A percentile compares a stretch with the other conserved stretches of the same genome.
Evolutionary conservation across 768 basidiomycete species (phyloP).

Genomic region (Suillus weaverae): DNA sequence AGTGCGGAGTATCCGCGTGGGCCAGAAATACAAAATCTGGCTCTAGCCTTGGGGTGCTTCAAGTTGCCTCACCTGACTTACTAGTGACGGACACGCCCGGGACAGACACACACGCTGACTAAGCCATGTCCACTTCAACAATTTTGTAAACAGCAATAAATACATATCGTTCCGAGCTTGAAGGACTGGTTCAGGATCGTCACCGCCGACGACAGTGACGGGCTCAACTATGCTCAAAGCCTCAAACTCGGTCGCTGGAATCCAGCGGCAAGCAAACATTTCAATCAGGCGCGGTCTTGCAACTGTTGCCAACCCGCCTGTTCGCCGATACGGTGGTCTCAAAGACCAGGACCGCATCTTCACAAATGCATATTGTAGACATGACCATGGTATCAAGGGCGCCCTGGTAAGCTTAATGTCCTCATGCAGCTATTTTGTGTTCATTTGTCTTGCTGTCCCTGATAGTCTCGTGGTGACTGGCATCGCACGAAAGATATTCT

Average conservation of each 20-base stretch:
- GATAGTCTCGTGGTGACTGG: slow-evolving; percentile 93
- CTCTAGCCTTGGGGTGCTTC: too few species aligned
- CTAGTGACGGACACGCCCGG: neutral
- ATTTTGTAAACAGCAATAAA: slow-evolving; percentile 4
- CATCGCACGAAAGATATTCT: slow-evolving; percentile 97
- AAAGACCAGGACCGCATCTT: slow-evolving; percentile 96
- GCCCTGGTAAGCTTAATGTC: slow-evolving; percentile 60
- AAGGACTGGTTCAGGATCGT: slow-evolving; percentile 1
- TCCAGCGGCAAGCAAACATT: slow-evolving; percentile 20
- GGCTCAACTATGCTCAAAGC: slow-evolving; percentile 26
- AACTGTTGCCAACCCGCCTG: slow-evolving; percentile 81
- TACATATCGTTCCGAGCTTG: neutral
- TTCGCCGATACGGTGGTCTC: slow-evolving; percentile 88
- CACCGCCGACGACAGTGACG: slow-evolving; percentile 17
- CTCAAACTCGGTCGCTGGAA: slow-evolving; percentile 26
- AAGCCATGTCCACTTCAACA: neutral
- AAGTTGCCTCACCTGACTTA: too few species aligned
- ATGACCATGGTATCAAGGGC: slow-evolving; percentile 93
- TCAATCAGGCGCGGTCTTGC: slow-evolving; percentile 46
- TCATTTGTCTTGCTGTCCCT: slow-evolving; percentile 8
- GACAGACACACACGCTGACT: neutral
- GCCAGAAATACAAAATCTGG: neutral
- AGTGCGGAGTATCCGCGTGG: neutral
- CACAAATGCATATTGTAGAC: slow-evolving; percentile 83
- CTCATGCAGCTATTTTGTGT: neutral